Base-by-base conservation (phyloP, 169 alveolate genomes). In the Plasmodium adleri region DNA sequence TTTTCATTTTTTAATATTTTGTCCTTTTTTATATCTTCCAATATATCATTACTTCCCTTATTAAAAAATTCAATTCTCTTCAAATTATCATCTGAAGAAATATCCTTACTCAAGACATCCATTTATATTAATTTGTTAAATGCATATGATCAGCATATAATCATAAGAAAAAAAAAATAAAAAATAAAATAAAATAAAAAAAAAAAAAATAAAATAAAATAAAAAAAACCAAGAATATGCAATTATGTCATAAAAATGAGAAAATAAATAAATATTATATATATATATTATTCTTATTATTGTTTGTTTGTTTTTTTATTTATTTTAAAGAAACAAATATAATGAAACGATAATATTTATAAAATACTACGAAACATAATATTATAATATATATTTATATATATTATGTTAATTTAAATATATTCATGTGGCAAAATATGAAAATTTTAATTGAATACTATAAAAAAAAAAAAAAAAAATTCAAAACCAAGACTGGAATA, bases 31-130 rank as follows among this genome's bases (percentile, higher is more conserved):
- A 50, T 58, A n/a, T 39, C 17, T 39, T 39, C 47, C 47, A 39
- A 39, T 52, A 52, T 47, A 24, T 8, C 20, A 58, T 52, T 66
- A 9, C 49, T 66, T 13, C 28, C 78, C n/a, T 78, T 59, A 54
- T 66, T 78, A 24, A 78, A 64, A 52, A 24, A 78, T 20, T 78
- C 70, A 12, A 17, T 28, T 78, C 64, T 66, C 47, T 64, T 43
- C 54, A 78, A 39, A 56, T 52, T n/a, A 26, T 1, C 9, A 24
- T 1, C n/a, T 50, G 49, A 24, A 20, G 76, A 26, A 39, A 52
- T n/a, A 66, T 67, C 71, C 45, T 66, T 78, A 24, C 71, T 66
- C 54, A 78, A 64, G 56, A 54, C 74, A 76, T 45, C 49, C 89
- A 66, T 78, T 50, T 17, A 50, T 39, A 26, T 24, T 39, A 39